phyloP scores from a whole-genome alignment of 306 rosid species.

The Quercus ilex region DNA sequence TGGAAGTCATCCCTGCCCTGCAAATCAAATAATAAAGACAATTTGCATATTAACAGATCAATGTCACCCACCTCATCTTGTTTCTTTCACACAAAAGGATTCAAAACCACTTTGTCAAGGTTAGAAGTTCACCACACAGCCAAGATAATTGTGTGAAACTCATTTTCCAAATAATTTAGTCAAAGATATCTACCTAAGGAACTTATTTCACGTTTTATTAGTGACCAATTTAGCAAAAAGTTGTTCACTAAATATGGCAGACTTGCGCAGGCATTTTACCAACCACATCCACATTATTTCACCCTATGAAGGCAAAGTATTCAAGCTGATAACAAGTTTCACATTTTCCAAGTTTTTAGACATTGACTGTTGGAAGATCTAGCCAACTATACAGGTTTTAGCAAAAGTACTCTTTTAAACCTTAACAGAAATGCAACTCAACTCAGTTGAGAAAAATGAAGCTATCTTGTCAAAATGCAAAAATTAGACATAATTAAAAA shows the following conservation, averaged over 20 bases:
- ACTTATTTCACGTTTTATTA: neutral
- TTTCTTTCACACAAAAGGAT: neutral
- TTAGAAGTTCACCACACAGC: neutral
- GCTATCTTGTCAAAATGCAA: neutral
- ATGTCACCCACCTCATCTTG: slow-evolving; percentile 11
- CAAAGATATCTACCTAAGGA: neutral
- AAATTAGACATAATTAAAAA: neutral
- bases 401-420: neutral
- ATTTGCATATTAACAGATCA: slow-evolving; percentile 16
- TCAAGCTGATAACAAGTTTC: neutral
- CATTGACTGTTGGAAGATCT: neutral
- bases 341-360: neutral
- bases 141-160: neutral
- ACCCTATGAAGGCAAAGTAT: neutral
- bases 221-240: neutral
- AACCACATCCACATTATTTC: neutral
- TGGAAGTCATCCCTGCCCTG: slow-evolving; percentile 99
- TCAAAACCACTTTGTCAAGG: neutral
- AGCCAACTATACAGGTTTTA: neutral
- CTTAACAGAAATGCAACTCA: neutral
- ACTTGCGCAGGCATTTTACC: neutral
- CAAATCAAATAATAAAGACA: slow-evolving; percentile 27
- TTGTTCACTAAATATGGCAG: neutral
- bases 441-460: neutral
- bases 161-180: neutral